Conservation (phyloP, 345 rosid genomes). For the Euphorbia pulcherrima region DNA sequence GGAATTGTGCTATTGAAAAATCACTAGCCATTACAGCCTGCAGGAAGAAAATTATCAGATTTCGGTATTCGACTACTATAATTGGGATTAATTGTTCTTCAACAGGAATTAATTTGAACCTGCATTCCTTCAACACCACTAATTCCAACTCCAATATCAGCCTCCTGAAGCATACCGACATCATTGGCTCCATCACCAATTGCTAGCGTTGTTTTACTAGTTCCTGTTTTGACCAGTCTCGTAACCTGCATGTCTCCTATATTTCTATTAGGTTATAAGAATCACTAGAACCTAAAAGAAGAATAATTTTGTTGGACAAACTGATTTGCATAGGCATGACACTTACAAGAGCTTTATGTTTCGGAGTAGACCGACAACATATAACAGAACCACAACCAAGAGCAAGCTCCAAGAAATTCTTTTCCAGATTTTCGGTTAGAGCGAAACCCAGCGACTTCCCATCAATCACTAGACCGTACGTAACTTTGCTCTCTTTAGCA, state of each 20-base stretch:
- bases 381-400: slow-evolving; percentile 59
- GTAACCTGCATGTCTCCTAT: slow-evolving; percentile 62
- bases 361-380: slow-evolving; percentile 88
- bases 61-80: slow-evolving; percentile 4
- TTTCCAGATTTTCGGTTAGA: slow-evolving; percentile 41
- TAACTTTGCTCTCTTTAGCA: slow-evolving; percentile 20
- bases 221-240: slow-evolving; percentile 65
- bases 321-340: not conserved
- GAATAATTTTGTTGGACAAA: not conserved
- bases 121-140: slow-evolving; percentile 98
- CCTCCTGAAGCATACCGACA: slow-evolving; percentile 95
- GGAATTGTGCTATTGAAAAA: slow-evolving; percentile 86
- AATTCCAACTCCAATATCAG: slow-evolving; percentile 94
- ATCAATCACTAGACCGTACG: slow-evolving; percentile 74
- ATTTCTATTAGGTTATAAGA: slow-evolving; percentile 40
- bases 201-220: slow-evolving; percentile 59
- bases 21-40: slow-evolving; percentile 98
- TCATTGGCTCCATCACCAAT: slow-evolving; percentile 97
- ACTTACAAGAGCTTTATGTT: slow-evolving; percentile 94
- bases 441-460: slow-evolving; percentile 74
- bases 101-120: slow-evolving; percentile 31
- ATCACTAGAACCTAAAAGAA: slow-evolving; percentile 16
- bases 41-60: slow-evolving; percentile 11
- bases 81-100: slow-evolving; percentile 1
- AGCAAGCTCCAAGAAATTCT: slow-evolving; percentile 61